A percentile compares a stretch with the other conserved stretches of the same genome.
These are phyloP conservation scores for Brettanomyces sp. DNA, from an alignment of 805 yeast genomes.

Conservation along the genomic window DNA sequence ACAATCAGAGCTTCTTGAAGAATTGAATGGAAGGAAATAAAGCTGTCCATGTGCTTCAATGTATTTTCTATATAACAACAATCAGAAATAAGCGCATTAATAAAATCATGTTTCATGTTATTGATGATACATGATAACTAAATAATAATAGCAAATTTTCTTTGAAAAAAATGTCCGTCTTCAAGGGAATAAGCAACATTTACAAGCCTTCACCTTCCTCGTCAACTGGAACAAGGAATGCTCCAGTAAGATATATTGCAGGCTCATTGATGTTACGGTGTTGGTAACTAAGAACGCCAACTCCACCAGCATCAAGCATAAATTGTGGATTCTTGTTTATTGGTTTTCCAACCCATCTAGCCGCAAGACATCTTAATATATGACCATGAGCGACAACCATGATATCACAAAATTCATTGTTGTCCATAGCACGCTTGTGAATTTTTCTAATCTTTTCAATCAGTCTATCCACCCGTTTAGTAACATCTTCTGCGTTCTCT, in stretches of 20 bases:
- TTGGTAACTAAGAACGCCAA: slow-evolving; percentile 84
- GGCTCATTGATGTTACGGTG: slow-evolving; percentile 83
- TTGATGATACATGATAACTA: not conserved
- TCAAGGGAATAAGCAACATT: not conserved
- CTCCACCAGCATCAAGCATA: slow-evolving; percentile 90
- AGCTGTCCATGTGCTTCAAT: too few species aligned
- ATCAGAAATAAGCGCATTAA: not conserved
- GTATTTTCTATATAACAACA: too few species aligned
- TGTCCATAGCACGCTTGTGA: slow-evolving; percentile 45
- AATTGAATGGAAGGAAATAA: slow-evolving; percentile 24
- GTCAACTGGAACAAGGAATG: slow-evolving; percentile 63
- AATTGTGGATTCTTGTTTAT: slow-evolving; percentile 64
- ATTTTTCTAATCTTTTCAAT: slow-evolving; percentile 54
- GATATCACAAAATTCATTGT: slow-evolving; percentile 55
- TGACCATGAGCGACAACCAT: slow-evolving; percentile 91
- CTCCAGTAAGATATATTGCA: slow-evolving; percentile 76
- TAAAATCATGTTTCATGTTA: not conserved
- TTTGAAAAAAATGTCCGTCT: not conserved
- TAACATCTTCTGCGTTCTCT: slow-evolving; percentile 59
- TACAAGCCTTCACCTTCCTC: slow-evolving; percentile 33
- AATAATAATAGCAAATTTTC: not conserved
- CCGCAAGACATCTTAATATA: slow-evolving; percentile 79
- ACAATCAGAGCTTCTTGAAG: slow-evolving; percentile 40
- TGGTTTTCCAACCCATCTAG: slow-evolving; percentile 70
- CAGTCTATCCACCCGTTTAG: slow-evolving; percentile 60